Evolutionary conservation across 1,284 basidiomycete species (phyloP).

Genomic region (Naganishia sp.): DNA sequence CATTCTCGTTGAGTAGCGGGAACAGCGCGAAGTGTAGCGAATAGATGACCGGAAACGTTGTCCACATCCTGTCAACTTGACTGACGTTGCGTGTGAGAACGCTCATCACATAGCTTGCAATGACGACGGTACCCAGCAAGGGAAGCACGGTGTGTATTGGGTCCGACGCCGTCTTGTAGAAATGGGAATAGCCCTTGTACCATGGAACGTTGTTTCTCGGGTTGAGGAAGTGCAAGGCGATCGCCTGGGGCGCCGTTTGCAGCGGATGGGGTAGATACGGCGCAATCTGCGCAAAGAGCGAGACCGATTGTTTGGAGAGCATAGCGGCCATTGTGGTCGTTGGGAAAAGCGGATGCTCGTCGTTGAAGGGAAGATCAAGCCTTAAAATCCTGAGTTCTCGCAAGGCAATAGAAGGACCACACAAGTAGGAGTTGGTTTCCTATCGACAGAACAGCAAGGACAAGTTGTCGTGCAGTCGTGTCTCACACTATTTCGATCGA

Average conservation of each 20-base stretch:
- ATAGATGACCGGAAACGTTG: conserved; percentile 76
- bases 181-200: conserved; percentile 21
- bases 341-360: too few relatives aligned
- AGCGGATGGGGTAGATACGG: conserved; percentile 27
- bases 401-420: background rate
- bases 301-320: conserved; percentile 3
- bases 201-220: conserved; percentile 16
- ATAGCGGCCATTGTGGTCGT: background rate
- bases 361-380: too few relatives aligned
- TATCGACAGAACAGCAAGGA: too few relatives aligned
- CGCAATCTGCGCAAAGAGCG: conserved; percentile 14
- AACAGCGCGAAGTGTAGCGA: conserved; percentile 66
- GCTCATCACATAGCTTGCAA: conserved; percentile 41
- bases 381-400: background rate
- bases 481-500: background rate
- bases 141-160: conserved; percentile 30
- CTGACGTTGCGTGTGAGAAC: conserved; percentile 73
- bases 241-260: conserved; percentile 24
- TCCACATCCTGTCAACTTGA: conserved; percentile 69
- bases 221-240: conserved; percentile 20
- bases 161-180: conserved; percentile 27
- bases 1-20: conserved; percentile 60
- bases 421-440: too few relatives aligned
- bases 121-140: conserved; percentile 28
- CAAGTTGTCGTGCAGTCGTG: too few relatives aligned